Base-by-base conservation (phyloP, 2,329 filamentous ascomycete genomes). In the Penicillium sclerotiorum region DNA sequence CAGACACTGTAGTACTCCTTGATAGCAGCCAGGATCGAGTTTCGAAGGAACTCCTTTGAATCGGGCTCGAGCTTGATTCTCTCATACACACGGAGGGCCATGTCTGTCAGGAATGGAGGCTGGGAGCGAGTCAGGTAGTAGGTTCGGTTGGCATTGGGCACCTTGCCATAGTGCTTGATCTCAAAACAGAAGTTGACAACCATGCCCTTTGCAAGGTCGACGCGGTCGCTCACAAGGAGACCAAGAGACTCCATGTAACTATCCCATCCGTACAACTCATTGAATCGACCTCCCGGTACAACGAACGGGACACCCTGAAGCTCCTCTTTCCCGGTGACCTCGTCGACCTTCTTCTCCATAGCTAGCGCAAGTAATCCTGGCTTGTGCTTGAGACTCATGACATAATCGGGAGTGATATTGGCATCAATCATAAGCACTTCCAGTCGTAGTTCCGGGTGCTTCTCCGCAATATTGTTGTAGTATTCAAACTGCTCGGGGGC, bases 211-310 rank as follows among this genome's bases (percentile, higher is more conserved):
- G 91, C 91, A 47, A 97, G 77, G 63, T 96, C 85, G 18, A 90
- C 85, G 51, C 89, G 86, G 67, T 94, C 89, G 66, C 93, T 90
- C 61, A 90, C 84, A 51, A 97, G 77, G 50, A 99, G 80, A 15
- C 94, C 94, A 3, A 97, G 79, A 5, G 93, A 94, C 70, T 93
- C 90, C 91, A 99, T 97, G 77, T 97, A 99, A 69, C 91, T 96
- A 73, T 99, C 94, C 94, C 94, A 99, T 39, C 93, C 93, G 68
- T 99, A 99, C 18, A 99, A 75, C 71, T 99, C 94, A 72, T 99
- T 99, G 84, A 99, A 99, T 23, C 94, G 85, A 20, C 94, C 94
- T 52, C 94, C 94, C 0, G 94, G 94, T 3, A 99, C 94, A n/a
- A 97, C 91, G 62, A 97, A 99, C 0, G 94, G 93, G 50, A 95